Percentiles rank a stretch among this genome's conserved stretches.
phyloP scores from a whole-genome alignment of 2,329 filamentous ascomycete genomes.

The Metarhizium rileyi region DNA sequence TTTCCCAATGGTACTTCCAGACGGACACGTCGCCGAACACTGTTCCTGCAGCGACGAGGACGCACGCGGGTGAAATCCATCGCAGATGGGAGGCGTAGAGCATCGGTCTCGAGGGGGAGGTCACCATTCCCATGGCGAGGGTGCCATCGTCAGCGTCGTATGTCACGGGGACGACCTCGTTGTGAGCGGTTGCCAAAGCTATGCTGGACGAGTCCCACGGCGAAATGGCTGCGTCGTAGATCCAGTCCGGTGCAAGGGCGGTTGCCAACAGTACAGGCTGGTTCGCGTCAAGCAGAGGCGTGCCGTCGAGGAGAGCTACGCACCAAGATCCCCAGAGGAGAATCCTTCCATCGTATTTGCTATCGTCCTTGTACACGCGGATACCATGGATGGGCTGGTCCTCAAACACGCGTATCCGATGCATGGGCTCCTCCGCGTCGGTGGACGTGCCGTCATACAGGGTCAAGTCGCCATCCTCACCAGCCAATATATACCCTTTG shows the following conservation, averaged over 20 bases:
- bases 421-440: constrained; percentile 20
- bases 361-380: constrained; percentile 24
- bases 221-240: constrained; percentile 56
- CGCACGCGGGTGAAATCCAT: constrained; percentile 45
- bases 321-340: constrained; percentile 64
- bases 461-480: constrained; percentile 49
- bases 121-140: constrained; percentile 28
- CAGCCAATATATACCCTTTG: constrained; percentile 40
- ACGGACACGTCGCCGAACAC: constrained; percentile 90
- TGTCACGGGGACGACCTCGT: constrained; percentile 55
- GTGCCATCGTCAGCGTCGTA: constrained; percentile 29
- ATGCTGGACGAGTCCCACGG: constrained; percentile 32
- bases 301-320: constrained; percentile 32
- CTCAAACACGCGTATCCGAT: constrained; percentile 45
- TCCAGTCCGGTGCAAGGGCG: constrained; percentile 59
- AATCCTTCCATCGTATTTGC: constrained; percentile 5
- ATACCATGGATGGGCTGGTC: constrained; percentile 70
- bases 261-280: constrained; percentile 6
- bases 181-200: constrained; percentile 75
- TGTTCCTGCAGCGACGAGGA: constrained; percentile 79
- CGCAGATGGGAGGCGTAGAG: constrained; percentile 74
- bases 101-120: constrained; percentile 67
- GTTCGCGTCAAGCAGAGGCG: constrained; percentile 11
- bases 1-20: constrained; percentile 58
- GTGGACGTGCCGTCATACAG: constrained; percentile 36